Evolutionary conservation across 1,284 basidiomycete species (phyloP), one percentile per base, ranked within the genome.

Genomic region (Mycosarcoma maydis): DNA sequence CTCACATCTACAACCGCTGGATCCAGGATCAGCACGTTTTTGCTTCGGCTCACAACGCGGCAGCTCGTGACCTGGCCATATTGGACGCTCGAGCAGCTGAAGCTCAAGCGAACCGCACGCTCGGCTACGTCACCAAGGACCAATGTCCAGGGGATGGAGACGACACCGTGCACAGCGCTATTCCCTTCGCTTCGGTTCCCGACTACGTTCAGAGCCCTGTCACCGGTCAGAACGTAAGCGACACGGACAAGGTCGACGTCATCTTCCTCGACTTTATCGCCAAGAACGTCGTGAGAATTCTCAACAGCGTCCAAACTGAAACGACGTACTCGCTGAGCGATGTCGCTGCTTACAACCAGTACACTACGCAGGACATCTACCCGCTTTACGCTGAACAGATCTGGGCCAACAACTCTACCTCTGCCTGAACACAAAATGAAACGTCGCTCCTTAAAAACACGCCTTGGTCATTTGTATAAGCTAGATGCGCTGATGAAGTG

Each of bases 91-190:
- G 61, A 17, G 47, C 52, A 14, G 41, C 51, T n/a, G 43, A 51
- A 41, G 33, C 67, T 20, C 38, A 53, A 13, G 49, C 44, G 5
- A 32, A 52, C 22, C 40, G 45, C 9, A 53, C 72, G n/a, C 68
- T 80, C 4, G 78, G 78, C 38, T 80, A 80, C 46, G 77, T 78
- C n/a, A 80, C 78, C 38, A 64, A 57, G 17, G 77, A 78, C 49
- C 38, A 38, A 14, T 75, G 66, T 52, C 59, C 61, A 11, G 73
- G 68, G 2, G 39, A 44, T 6, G 76, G 77, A 27, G 77, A 79
- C 48, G 77, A 79, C 33, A 79, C 76, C 6, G 57, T 56, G 44
- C 78, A 59, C 70, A 74, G 46, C 34, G 57, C 52, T 3, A 46
- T 72, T 17, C 66, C 69, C 4, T 75, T 49, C 52, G 55, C 60